phyloP scores from a whole-genome alignment of 306 rosid genomes.

The Pyrus betulifolia region DNA sequence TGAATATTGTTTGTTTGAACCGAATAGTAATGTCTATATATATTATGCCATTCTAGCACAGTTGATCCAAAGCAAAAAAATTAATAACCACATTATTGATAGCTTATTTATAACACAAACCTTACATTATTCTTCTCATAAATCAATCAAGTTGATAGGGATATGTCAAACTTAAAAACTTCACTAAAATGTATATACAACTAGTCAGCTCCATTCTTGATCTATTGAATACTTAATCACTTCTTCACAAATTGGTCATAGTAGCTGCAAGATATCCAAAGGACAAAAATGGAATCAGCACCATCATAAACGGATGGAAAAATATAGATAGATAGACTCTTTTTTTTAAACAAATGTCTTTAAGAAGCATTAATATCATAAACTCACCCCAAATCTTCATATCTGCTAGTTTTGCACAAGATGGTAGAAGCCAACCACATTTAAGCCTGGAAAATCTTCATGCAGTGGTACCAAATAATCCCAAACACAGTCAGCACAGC shows the following conservation, averaged over 20 bases:
- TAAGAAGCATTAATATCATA: not conserved
- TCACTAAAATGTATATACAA: not conserved
- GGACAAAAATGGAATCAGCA: not conserved
- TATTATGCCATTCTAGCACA: not conserved
- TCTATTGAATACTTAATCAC: not conserved
- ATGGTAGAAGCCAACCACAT: constrained; percentile 13
- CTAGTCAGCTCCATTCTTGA: not conserved
- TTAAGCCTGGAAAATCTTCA: constrained; percentile 26
- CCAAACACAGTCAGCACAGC: constrained; percentile 39
- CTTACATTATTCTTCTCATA: not conserved
- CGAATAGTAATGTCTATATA: not conserved
- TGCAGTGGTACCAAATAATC: constrained; percentile 27
- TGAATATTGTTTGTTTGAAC: no score
- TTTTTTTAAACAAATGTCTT: not conserved
- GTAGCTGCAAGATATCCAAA: constrained; percentile 2
- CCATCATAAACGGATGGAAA: not conserved
- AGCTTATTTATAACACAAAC: not conserved
- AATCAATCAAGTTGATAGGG: not conserved
- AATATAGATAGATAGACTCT: not conserved
- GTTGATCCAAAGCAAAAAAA: not conserved
- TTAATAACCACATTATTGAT: not conserved
- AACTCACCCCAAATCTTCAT: constrained; percentile 14
- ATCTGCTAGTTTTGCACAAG: not conserved
- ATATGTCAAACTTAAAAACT: not conserved
- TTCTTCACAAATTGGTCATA: constrained; percentile 3